These are phyloP conservation scores for Sclerotinia borealis DNA, from an alignment of 2,329 filamentous ascomycete species.

Conservation along the genomic window DNA sequence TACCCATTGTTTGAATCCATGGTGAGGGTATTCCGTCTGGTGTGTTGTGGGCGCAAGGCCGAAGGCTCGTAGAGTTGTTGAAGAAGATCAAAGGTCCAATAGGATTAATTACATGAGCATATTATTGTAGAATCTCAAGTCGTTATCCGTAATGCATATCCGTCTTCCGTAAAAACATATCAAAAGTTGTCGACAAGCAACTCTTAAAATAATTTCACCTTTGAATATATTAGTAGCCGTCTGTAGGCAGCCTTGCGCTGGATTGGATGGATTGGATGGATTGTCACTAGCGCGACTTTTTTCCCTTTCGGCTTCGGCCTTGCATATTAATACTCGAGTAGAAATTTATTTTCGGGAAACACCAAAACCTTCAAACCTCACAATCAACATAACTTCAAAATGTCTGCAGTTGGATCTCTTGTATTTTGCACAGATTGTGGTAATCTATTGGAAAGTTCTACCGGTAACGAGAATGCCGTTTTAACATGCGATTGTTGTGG, in stretches of 20 bases:
- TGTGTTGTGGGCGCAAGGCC: not conserved
- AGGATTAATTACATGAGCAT: not conserved
- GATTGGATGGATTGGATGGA: slow-evolving; percentile 1
- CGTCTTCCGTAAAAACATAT: too few relatives aligned
- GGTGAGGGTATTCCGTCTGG: not conserved
- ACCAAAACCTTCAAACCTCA: not conserved
- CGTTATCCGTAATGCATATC: not conserved
- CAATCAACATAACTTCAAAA: slow-evolving; percentile 36
- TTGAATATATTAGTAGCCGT: slow-evolving; percentile 1
- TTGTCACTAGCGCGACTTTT: not conserved
- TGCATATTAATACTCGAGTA: slow-evolving; percentile 3
- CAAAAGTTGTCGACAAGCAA: not conserved
- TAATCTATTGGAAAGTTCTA: slow-evolving; percentile 77
- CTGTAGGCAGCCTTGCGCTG: slow-evolving; percentile 18
- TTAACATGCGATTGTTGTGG: slow-evolving; percentile 83
- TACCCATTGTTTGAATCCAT: slow-evolving; percentile 9
- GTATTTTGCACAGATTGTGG: slow-evolving; percentile 93
- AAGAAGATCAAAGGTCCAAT: not conserved
- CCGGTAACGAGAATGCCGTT: slow-evolving; percentile 67
- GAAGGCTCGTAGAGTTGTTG: not conserved
- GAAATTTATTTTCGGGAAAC: slow-evolving; percentile 4
- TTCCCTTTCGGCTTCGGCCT: not conserved
- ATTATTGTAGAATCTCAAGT: not conserved
- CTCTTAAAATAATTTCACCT: not conserved
- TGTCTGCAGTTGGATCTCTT: slow-evolving; percentile 85